Base-by-base conservation (phyloP, 164 flowering plant species). In the Akebia trifoliata region DNA sequence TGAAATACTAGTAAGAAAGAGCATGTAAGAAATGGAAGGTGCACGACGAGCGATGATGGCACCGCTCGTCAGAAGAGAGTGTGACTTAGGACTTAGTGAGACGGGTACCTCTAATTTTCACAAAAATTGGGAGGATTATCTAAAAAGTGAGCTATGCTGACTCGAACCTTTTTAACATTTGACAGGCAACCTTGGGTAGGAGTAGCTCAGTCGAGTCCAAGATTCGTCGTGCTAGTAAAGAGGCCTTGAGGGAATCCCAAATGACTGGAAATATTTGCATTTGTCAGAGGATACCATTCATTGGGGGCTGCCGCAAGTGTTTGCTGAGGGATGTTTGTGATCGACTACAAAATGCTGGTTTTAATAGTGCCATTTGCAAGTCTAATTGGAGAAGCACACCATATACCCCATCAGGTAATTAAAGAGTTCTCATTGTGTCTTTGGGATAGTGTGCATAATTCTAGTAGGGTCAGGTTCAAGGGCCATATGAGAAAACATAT, bases 331-430 rank as follows among this genome's bases (percentile, higher is more conserved):
- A 73, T 50, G 54, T 90, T 6, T 70, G 76, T 4, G 56, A 60
- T 28, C 76, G 76, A 10, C 81, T 93, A 3, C 69, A 61, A 10
- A 59, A 57, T 15, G 71, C 72, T 2, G 94, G 96, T 1, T 79
- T 59, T 54, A 56, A 87, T 50, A 59, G 74, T 36, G 78, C 78
- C 25, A 60, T 85, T 42, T 87, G 92, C 81, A 79, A 76, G 54
- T 84, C 97, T n/a, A 93, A 87, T 48, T 87, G 98, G 97, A 80
- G 69, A 40, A 81, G 76, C 58, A 74, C 88, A 1, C 71, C 76
- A 0, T 76, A 77, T 4, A 81, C 81, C 39, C 87, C 92, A 8
- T 59, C 95, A 64, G 97, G 94, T 84, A 53, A 26, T 34, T 2
- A 43, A 25, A 15, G 0, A n/a, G n/a, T n/a, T n/a, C n/a, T n/a